Percentiles rank a stretch among this genome's conserved stretches.
Conservation (phyloP, 75 land plant species). For the Cryptomeria japonica region DNA sequence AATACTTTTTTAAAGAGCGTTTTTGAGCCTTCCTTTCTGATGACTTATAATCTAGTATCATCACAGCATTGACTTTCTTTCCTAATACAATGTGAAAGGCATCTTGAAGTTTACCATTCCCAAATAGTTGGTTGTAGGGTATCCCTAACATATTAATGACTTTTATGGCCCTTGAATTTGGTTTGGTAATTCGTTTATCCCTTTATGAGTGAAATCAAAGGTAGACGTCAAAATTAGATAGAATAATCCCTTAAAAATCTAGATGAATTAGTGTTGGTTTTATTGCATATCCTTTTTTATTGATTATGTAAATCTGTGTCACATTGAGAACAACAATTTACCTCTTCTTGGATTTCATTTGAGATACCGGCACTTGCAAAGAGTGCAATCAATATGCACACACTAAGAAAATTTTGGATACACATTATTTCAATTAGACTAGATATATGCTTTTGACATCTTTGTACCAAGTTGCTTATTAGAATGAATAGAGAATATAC, state of each 20-base stretch:
- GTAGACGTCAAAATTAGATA: not conserved
- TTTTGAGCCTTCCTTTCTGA: not conserved
- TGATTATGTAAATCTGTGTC: not conserved
- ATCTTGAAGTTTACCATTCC: not conserved
- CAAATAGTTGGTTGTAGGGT: not conserved
- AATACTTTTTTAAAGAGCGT: not conserved
- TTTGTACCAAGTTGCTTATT: not conserved
- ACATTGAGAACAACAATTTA: not conserved
- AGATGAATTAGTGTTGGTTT: not conserved
- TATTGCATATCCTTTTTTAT: not conserved
- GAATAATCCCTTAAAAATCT: not conserved
- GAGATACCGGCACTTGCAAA: not conserved
- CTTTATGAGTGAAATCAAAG: not conserved
- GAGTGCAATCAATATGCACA: not conserved
- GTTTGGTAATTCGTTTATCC: not conserved
- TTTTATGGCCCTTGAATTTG: not conserved
- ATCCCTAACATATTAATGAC: not conserved
- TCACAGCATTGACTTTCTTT: not conserved
- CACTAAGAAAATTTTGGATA: not conserved
- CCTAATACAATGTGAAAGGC: not conserved
- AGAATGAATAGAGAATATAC: conserved; percentile 57
- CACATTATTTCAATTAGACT: not conserved
- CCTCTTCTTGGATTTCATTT: not conserved
- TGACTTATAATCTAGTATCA: not conserved
- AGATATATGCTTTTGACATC: not conserved